Evolutionary conservation across 2,329 filamentous ascomycete genomes (phyloP), one percentile per base, ranked within the genome.

Genomic region (Fusarium napiforme): DNA sequence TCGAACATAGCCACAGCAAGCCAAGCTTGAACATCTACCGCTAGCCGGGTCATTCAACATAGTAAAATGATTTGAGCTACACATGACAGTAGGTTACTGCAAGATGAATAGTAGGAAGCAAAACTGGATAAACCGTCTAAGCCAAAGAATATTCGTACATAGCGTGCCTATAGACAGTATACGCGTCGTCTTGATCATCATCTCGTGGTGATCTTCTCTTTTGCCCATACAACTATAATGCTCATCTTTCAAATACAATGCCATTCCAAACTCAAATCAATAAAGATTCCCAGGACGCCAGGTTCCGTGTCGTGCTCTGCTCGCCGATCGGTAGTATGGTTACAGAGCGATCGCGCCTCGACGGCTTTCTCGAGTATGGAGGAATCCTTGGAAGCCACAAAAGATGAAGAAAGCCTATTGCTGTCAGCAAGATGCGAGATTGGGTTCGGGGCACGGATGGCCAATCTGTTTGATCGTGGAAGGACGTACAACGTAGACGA

Each of bases 351-450:
- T 97, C 71, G 94, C 93, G 73, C 95, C 95, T 81, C 93, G 88
- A 82, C 93, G 89, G 83, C 90, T 94, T 83, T 95, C 92, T 82
- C 94, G 92, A 78, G 94, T 84, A 83, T 98, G 95, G 70, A 98
- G 88, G 79, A 93, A 90, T 72, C 95, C 96, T 83, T 98, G 96
- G 75, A 95, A 90, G 65, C 92, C 93, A 84, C 96, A 98, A 85
- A 97, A 98, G 57, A 97, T 87, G 64, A 98, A 89, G 87, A 98
- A 98, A 23, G 88, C 91, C 95, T 97, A 12, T 23, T 39, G 5
- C 18, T 53, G 58, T 68, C n/a, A 77, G 72, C 56, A 26, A 42
- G 21, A 60, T 21, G 18, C 39, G 21, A 26, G 16, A 30, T 18
- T 32, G 21, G 5, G 3, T 42, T 53, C n/a, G 40, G n/a, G 26